Evolutionary conservation across 495 filamentous ascomycete genomes (phyloP).

Genomic region (Lindgomyces ingoldianus): DNA sequence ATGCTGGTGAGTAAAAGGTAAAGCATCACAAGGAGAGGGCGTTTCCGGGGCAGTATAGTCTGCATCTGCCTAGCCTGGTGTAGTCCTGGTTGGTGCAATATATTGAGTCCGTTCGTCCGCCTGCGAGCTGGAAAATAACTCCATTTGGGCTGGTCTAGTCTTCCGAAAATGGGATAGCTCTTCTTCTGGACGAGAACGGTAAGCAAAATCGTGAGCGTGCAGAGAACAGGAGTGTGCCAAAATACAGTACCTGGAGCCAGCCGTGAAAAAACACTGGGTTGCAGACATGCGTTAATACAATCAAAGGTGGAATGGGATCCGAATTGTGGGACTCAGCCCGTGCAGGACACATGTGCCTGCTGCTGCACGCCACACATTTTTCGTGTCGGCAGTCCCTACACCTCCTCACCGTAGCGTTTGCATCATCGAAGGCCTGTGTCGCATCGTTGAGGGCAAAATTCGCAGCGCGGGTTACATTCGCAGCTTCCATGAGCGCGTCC

Average conservation of each 20-base stretch:
- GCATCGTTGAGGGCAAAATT: not conserved
- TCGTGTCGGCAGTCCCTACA: not conserved
- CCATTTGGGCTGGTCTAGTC: too few species aligned
- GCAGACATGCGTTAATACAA: too few species aligned
- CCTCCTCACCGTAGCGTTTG: not conserved
- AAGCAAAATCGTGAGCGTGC: too few species aligned
- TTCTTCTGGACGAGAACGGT: too few species aligned
- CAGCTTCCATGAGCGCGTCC: too few species aligned
- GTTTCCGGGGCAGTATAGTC: too few species aligned
- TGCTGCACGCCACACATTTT: not conserved
- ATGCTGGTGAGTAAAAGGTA: not conserved
- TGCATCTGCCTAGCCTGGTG: not conserved
- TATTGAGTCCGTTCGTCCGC: not conserved
- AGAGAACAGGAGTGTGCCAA: too few species aligned
- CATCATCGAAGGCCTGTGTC: not conserved
- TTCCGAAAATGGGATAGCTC: too few species aligned
- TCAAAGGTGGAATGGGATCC: not conserved
- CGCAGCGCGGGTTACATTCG: too few species aligned
- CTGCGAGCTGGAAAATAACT: too few species aligned
- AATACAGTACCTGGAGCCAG: too few species aligned
- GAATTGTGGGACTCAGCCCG: not conserved
- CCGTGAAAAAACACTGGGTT: too few species aligned
- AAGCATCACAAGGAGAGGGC: not conserved
- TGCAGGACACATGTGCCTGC: not conserved
- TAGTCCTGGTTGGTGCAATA: not conserved